Conservation (phyloP, 164 flowering plant genomes). For the Cinnamomum micranthum region DNA sequence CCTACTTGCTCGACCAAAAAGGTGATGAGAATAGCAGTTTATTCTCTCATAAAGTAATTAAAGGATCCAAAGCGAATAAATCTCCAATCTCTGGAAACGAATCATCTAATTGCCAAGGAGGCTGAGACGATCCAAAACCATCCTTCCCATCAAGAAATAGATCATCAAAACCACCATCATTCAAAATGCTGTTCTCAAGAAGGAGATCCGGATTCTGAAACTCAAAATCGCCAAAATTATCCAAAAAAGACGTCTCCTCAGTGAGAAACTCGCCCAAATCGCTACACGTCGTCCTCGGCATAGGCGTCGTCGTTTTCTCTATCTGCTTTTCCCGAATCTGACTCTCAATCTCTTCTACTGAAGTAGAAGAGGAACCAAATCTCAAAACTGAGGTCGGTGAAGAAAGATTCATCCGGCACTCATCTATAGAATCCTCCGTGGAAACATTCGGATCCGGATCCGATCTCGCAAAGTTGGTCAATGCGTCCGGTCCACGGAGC, state of each 20-base stretch:
- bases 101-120: neutral
- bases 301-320: too few species aligned
- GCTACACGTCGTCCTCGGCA: too few species aligned
- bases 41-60: neutral
- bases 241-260: neutral
- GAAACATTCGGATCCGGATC: neutral
- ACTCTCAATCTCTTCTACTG: neutral
- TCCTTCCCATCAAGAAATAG: neutral
- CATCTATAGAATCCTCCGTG: neutral
- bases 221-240: neutral
- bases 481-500: conserved; percentile 54
- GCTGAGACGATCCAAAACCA: neutral
- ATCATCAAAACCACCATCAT: too few species aligned
- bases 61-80: neutral
- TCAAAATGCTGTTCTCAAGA: too few species aligned
- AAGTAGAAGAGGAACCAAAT: neutral
- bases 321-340: too few species aligned
- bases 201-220: too few species aligned
- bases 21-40: neutral
- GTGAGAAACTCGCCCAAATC: neutral
- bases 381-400: neutral
- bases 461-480: neutral
- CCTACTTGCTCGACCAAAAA: neutral
- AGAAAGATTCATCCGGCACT: neutral
- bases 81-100: neutral